Evolutionary conservation across 164 flowering plant genomes (phyloP).

Genomic region (Malania oleifera): DNA sequence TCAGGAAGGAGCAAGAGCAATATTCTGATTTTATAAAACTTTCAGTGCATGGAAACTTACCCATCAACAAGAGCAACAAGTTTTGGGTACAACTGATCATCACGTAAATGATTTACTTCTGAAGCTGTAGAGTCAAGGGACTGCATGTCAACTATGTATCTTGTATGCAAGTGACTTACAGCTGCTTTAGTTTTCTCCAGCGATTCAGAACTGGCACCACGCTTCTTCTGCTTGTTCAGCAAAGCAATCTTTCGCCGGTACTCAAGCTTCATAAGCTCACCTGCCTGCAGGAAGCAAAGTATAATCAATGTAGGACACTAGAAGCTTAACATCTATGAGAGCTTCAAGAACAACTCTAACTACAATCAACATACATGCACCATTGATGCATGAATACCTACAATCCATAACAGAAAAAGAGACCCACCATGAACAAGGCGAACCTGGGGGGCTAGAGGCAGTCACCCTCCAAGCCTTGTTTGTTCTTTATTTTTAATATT

Average conservation of each 20-base stretch:
- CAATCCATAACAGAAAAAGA: too few species aligned
- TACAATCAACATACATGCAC: too few species aligned
- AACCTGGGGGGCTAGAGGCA: too few species aligned
- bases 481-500: too few species aligned
- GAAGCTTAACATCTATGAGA: too few species aligned
- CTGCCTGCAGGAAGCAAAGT: constrained; percentile 41
- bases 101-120: constrained; percentile 76
- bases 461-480: too few species aligned
- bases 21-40: neutral
- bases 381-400: too few species aligned
- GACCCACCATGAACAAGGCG: too few species aligned
- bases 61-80: constrained; percentile 73
- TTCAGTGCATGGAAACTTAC: constrained; percentile 39
- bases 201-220: constrained; percentile 52
- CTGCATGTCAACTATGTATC: constrained; percentile 91
- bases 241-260: constrained; percentile 72
- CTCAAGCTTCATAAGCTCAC: constrained; percentile 87
- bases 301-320: too few species aligned
- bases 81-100: constrained; percentile 73
- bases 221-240: constrained; percentile 73
- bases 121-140: constrained; percentile 86
- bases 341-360: too few species aligned
- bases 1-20: neutral
- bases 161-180: constrained; percentile 89
- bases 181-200: constrained; percentile 91